Evolutionary conservation across 2,329 filamentous ascomycete genomes (phyloP).

Genomic region (Cercospora sp.): DNA sequence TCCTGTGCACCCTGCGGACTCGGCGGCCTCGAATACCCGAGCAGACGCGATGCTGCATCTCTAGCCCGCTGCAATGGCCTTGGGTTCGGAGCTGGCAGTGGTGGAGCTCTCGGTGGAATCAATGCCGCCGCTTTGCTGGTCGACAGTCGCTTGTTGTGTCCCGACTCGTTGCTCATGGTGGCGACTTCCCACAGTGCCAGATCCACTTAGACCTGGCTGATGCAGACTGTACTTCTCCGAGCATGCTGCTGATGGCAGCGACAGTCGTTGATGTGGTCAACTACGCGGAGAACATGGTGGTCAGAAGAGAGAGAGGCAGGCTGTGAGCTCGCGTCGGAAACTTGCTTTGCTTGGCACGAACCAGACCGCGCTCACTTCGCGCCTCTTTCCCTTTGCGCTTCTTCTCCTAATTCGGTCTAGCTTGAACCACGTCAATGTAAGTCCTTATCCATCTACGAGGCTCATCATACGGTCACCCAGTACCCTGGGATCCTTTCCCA

Average conservation of each 20-base stretch:
- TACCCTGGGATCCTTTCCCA: not conserved
- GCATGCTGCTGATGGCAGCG: slow-evolving; percentile 8
- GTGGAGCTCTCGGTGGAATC: slow-evolving; percentile 25
- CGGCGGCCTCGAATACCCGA: slow-evolving; percentile 35
- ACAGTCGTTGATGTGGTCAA: not conserved
- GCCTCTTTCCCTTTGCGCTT: not conserved
- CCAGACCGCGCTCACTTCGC: not conserved
- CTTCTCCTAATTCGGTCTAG: not conserved
- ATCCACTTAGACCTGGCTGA: slow-evolving; percentile 9
- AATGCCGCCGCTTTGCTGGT: slow-evolving; percentile 6
- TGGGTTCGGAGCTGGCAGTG: slow-evolving; percentile 27
- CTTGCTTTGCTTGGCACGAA: not conserved
- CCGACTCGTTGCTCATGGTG: slow-evolving; percentile 11
- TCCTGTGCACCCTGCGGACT: slow-evolving; percentile 29
- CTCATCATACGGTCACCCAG: not conserved
- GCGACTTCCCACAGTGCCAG: slow-evolving; percentile 11
- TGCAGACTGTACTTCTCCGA: not conserved
- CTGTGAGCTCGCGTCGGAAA: not conserved
- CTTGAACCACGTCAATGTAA: not conserved
- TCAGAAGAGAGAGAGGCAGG: not conserved
- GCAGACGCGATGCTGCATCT: slow-evolving; percentile 37
- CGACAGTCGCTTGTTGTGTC: slow-evolving; percentile 5
- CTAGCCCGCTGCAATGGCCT: slow-evolving; percentile 36
- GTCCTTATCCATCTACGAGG: not conserved
- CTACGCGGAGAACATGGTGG: not conserved